Percentiles rank a stretch among this genome's conserved stretches.
phyloP scores from a whole-genome alignment of 2,329 filamentous ascomycete genomes.

The Rhexocercosporidium sp. region DNA sequence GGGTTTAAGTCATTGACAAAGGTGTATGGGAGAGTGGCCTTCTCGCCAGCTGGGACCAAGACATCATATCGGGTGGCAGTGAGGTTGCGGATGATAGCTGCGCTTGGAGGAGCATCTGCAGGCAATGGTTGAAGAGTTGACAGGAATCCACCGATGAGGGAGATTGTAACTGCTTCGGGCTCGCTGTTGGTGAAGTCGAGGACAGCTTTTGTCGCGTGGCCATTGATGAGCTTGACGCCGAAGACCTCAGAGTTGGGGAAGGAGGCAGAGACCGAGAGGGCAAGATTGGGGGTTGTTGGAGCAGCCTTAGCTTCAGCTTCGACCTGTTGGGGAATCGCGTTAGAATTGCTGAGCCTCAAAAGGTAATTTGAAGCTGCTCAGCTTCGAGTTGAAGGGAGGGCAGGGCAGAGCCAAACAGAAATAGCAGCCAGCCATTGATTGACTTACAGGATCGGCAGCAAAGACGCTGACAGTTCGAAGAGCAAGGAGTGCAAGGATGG shows the following conservation, averaged over 20 bases:
- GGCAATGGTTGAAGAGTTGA: slow-evolving; percentile 59
- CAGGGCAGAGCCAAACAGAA: neutral
- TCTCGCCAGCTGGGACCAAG: slow-evolving; percentile 75
- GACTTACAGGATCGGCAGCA: slow-evolving; percentile 63
- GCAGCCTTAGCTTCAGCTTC: slow-evolving; percentile 36
- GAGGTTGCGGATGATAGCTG: slow-evolving; percentile 79
- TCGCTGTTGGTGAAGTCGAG: slow-evolving; percentile 88
- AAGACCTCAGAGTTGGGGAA: slow-evolving; percentile 76
- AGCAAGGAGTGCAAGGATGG: slow-evolving; percentile 73
- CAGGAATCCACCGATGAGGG: slow-evolving; percentile 78
- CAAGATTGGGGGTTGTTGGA: slow-evolving; percentile 52
- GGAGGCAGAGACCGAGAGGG: slow-evolving; percentile 67
- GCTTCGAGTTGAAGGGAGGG: neutral
- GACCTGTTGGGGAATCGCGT: slow-evolving; percentile 26
- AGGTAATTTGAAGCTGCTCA: slow-evolving; percentile 4
- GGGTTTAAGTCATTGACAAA: slow-evolving; percentile 93
- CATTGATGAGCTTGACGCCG: slow-evolving; percentile 94
- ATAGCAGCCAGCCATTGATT: slow-evolving; percentile 22
- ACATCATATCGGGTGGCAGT: slow-evolving; percentile 77
- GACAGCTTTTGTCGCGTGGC: slow-evolving; percentile 80
- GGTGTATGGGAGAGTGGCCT: slow-evolving; percentile 77
- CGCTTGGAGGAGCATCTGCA: slow-evolving; percentile 52
- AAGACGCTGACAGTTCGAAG: slow-evolving; percentile 69
- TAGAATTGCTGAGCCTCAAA: neutral
- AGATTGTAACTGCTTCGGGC: slow-evolving; percentile 72